These are phyloP conservation scores for Acacia confusa DNA, from an alignment of 306 rosid genomes.

Conservation along the genomic window DNA sequence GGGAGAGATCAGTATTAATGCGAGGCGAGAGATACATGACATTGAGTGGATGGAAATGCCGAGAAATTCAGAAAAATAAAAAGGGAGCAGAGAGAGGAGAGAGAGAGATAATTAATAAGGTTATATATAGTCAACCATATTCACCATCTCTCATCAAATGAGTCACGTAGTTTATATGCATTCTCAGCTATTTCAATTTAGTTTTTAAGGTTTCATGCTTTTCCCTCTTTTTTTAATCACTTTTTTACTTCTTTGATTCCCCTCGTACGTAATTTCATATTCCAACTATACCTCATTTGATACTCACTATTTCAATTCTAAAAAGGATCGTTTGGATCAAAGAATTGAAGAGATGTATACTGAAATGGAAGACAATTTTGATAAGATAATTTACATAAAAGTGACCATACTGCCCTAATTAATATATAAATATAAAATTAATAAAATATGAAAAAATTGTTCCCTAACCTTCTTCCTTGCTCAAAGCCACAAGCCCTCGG, in stretches of 20 bases:
- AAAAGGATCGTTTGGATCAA: too few species aligned
- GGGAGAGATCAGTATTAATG: constrained; percentile 50
- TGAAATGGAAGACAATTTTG: too few species aligned
- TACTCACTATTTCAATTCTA: too few species aligned
- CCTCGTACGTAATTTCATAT: constrained; percentile 7
- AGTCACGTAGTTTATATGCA: constrained; percentile 34
- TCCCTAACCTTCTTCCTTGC: too few species aligned
- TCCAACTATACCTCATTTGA: neutral
- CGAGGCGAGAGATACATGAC: constrained; percentile 66
- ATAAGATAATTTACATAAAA: too few species aligned
- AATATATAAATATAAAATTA: too few species aligned
- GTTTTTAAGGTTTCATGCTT: constrained; percentile 20
- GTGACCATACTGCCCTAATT: too few species aligned
- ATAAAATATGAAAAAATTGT: too few species aligned
- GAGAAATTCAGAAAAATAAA: constrained; percentile 11
- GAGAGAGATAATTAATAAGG: neutral
- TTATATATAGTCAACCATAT: constrained; percentile 13
- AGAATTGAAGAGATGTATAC: too few species aligned
- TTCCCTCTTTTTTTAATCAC: neutral
- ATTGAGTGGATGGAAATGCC: constrained; percentile 41
- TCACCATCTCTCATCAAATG: constrained; percentile 30
- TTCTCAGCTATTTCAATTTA: neutral
- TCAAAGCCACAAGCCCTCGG: too few species aligned
- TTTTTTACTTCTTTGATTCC: constrained; percentile 25
- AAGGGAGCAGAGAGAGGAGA: neutral